A percentile compares a stretch with the other conserved stretches of the same genome.
Conservation (phyloP, 2,329 filamentous ascomycete genomes). For the Aureobasidium namibiae region DNA sequence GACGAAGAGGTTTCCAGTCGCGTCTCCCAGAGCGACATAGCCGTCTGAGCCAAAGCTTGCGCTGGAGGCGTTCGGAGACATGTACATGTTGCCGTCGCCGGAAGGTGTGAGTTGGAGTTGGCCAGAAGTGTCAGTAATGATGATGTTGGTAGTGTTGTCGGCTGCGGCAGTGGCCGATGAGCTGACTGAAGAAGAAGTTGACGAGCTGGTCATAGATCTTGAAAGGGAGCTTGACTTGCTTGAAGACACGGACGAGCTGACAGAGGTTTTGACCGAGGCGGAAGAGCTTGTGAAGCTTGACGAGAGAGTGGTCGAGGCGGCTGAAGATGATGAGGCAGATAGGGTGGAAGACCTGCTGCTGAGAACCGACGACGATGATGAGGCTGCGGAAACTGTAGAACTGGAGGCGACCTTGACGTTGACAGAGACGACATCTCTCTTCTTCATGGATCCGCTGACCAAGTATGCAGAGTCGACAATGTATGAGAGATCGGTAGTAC, state of each 20-base stretch:
- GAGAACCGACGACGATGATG: background rate
- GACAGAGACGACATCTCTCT: background rate
- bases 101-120: background rate
- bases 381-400: background rate
- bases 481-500: constrained; percentile 1
- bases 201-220: background rate
- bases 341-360: background rate
- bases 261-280: background rate
- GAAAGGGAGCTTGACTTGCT: background rate
- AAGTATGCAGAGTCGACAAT: constrained; percentile 6
- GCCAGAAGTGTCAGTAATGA: constrained; percentile 10
- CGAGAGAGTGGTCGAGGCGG: too few species aligned
- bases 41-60: background rate
- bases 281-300: background rate
- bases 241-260: background rate
- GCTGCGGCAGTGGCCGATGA: background rate
- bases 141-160: constrained; percentile 4
- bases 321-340: background rate
- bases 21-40: background rate
- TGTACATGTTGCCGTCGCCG: background rate
- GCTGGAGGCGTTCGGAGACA: constrained; percentile 1
- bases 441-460: background rate
- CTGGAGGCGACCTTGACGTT: background rate
- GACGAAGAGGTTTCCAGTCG: constrained; percentile 1
- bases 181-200: background rate